These are phyloP conservation scores for Ambispora gerdemannii DNA, from an alignment of 192 early-diverging fungal genomes.

Conservation along the genomic window DNA sequence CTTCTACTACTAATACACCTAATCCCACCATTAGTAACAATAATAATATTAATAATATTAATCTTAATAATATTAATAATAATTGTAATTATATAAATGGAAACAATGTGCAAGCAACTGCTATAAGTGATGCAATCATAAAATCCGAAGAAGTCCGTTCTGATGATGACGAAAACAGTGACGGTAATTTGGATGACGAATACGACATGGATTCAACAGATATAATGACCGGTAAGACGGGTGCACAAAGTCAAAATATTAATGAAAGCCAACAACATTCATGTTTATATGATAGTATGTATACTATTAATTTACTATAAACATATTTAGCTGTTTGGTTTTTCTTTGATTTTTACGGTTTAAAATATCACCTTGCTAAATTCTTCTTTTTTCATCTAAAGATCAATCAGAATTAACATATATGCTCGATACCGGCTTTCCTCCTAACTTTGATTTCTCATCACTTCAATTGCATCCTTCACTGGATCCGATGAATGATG, in stretches of 20 bases:
- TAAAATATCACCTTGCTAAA: neutral
- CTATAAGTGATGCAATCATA: neutral
- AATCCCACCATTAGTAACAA: neutral
- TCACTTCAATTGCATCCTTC: neutral
- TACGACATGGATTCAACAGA: constrained; percentile 19
- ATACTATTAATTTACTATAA: neutral
- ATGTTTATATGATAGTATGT: constrained; percentile 25
- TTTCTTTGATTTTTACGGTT: neutral
- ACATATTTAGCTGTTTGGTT: neutral
- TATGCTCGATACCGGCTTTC: neutral
- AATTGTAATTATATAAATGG: too few species aligned
- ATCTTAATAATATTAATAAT: too few species aligned
- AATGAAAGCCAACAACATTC: neutral
- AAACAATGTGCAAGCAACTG: constrained; percentile 10
- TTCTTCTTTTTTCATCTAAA: neutral
- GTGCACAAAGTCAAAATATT: neutral
- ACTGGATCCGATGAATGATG: neutral
- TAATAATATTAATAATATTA: neutral
- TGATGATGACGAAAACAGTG: constrained; percentile 21
- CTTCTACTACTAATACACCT: too few species aligned
- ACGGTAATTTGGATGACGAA: constrained; percentile 20
- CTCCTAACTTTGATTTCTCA: neutral
- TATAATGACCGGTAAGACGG: neutral
- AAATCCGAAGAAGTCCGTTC: constrained; percentile 21
- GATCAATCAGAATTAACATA: neutral